These are phyloP conservation scores for Salix suchowensis DNA, from an alignment of 345 rosid genomes.

Conservation along the genomic window DNA sequence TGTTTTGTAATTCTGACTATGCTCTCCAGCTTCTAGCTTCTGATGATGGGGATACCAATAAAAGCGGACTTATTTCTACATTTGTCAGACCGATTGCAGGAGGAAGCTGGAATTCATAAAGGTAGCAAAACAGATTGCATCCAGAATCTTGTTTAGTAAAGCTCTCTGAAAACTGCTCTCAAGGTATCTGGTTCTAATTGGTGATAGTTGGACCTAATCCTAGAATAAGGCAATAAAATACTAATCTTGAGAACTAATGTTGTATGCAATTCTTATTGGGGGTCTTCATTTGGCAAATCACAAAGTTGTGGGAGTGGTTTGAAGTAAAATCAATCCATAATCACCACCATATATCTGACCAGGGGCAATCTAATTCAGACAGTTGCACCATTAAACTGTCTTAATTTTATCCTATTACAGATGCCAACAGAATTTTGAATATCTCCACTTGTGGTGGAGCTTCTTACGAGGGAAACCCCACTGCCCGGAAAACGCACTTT, in stretches of 20 bases:
- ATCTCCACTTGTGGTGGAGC: no score
- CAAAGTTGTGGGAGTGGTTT: not conserved
- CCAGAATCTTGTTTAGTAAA: not conserved
- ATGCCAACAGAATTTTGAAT: not conserved
- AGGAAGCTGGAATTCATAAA: conserved; percentile 9
- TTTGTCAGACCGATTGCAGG: conserved; percentile 29
- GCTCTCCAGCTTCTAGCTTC: conserved; percentile 22
- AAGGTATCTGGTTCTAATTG: not conserved
- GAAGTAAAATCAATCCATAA: not conserved
- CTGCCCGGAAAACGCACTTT: no score
- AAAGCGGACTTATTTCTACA: conserved; percentile 28
- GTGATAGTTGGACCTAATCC: not conserved
- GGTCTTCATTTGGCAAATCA: not conserved
- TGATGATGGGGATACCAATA: conserved; percentile 29
- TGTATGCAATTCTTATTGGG: not conserved
- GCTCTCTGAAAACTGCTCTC: not conserved
- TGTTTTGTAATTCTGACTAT: conserved; percentile 22
- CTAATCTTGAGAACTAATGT: not conserved
- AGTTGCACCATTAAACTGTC: not conserved
- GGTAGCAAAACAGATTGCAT: conserved; percentile 12
- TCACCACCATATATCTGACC: not conserved
- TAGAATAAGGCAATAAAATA: not conserved
- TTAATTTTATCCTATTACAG: not conserved
- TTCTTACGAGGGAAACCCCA: no score
- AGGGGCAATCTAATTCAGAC: not conserved